Evolutionary conservation across 208 protist genomes (phyloP), one percentile per base, ranked within the genome.

Genomic region (Wallacemonas sp.): DNA sequence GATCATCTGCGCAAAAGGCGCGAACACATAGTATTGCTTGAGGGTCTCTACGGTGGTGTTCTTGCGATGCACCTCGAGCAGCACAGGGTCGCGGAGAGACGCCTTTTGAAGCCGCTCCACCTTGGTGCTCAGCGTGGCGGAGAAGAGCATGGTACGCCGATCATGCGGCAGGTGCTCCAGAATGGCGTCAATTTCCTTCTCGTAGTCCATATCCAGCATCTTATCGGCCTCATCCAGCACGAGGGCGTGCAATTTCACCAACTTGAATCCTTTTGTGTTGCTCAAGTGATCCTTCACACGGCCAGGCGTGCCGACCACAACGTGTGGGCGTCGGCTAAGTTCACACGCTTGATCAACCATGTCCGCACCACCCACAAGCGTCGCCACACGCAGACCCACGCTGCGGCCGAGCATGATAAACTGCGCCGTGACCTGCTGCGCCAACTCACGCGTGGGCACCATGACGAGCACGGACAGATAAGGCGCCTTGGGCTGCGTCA

Each of bases 191-290:
- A 99, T 88, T 64, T 99, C 97, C 71, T 99, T 97, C 77, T 99
- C 98, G 73, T 99, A 99, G 80, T 99, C 98, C 90, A 98, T 97
- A 68, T 97, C 90, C 22, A 99, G 90, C 76, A 99, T 98, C 73
- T 97, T 88, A 74, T 99, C 98, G 1, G 98, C 98, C 84, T 99
- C 98, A 73, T 99, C 98, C 53, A 99, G 76, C 24, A 99, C 96
- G 5, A 99, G 79, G 45, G 88, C 98, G 73, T 98, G 96, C 42
- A 99, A 84, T 61, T 89, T 91, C 11, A 94, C 77, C 3, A 99
- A 86, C 56, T 94, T 93, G 74, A 99, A 99, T 9, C 98, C 98
- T 56, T 99, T 99, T 1, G 98, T 99, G 80, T 99, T 98, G 74
- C 97, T 90, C 38, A 99, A 75, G 83, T 99, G 98, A 66, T 99